These are phyloP conservation scores for Ettlia oleoabundans DNA, from an alignment of 139 green algal species.

Conservation along the genomic window DNA sequence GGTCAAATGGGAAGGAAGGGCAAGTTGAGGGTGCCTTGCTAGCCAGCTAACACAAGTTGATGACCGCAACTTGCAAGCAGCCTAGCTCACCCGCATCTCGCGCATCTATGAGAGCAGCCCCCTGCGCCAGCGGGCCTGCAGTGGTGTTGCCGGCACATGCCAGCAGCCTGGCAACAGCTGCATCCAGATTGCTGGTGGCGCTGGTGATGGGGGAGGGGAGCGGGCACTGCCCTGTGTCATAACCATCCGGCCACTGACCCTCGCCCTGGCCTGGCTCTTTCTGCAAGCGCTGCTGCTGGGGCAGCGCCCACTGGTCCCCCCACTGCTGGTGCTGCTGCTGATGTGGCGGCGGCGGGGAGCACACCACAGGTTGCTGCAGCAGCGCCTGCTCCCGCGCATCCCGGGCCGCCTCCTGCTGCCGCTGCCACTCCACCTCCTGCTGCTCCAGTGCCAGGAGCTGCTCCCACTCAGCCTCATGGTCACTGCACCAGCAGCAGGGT, in stretches of 20 bases:
- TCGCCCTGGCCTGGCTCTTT: neutral
- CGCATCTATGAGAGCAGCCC: too few species aligned
- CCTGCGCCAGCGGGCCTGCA: slow-evolving; percentile 37
- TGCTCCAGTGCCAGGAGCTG: neutral
- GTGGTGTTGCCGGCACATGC: slow-evolving; percentile 39
- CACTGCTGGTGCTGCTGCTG: neutral
- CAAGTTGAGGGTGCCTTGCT: too few species aligned
- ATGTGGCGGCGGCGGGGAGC: neutral
- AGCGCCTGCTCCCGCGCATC: too few species aligned
- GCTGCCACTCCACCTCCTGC: neutral
- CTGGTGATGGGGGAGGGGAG: slow-evolving; percentile 23
- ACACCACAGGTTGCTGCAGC: too few species aligned
- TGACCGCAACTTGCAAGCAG: too few species aligned
- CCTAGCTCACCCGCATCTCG: too few species aligned
- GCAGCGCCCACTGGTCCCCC: neutral
- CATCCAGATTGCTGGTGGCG: slow-evolving; percentile 16
- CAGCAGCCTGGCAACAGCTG: slow-evolving; percentile 30
- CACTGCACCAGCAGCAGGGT: neutral
- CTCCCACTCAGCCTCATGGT: slow-evolving; percentile 14
- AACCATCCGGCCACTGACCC: too few species aligned
- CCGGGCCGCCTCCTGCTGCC: neutral
- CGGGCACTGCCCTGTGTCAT: neutral
- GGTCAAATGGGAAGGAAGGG: too few species aligned
- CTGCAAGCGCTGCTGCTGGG: neutral
- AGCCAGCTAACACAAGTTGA: too few species aligned